phyloP scores from a whole-genome alignment of 768 basidiomycete genomes.

The Podaxis sp. region DNA sequence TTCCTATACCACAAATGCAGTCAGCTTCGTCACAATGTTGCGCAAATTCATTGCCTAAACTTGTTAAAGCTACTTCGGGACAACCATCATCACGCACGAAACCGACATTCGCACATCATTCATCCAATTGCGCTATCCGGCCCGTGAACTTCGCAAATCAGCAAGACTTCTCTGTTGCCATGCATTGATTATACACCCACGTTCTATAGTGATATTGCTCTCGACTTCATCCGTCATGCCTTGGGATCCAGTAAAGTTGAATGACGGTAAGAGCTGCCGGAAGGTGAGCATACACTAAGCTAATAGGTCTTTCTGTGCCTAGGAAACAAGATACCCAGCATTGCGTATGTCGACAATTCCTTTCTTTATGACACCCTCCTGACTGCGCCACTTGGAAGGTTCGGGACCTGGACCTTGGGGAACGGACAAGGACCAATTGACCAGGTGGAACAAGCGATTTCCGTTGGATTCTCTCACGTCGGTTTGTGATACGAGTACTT shows the following conservation, averaged over 20 bases:
- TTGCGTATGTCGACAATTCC: conserved; percentile 34
- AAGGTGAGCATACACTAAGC: neutral
- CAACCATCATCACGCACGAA: neutral
- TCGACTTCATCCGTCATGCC: conserved; percentile 41
- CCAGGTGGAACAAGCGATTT: conserved; percentile 62
- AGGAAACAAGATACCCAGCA: conserved; percentile 50
- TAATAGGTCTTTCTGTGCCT: neutral
- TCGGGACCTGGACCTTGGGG: conserved; percentile 67
- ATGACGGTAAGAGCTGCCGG: conserved; percentile 47
- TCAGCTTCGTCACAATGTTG: no score
- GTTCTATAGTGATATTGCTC: neutral
- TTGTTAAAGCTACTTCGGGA: neutral
- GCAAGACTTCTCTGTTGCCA: neutral
- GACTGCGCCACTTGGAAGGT: conserved; percentile 26
- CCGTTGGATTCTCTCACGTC: conserved; percentile 60
- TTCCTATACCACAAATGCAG: no score
- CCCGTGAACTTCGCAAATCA: neutral
- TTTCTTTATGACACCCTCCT: neutral
- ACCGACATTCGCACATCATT: neutral
- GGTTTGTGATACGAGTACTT: conserved; percentile 37
- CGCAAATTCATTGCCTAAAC: neutral
- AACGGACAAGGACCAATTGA: conserved; percentile 51
- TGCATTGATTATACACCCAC: neutral
- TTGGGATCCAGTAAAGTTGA: conserved; percentile 58
- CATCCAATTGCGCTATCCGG: neutral